These are phyloP conservation scores for Citrus mangshanensis DNA, from an alignment of 345 rosid species.

Conservation along the genomic window DNA sequence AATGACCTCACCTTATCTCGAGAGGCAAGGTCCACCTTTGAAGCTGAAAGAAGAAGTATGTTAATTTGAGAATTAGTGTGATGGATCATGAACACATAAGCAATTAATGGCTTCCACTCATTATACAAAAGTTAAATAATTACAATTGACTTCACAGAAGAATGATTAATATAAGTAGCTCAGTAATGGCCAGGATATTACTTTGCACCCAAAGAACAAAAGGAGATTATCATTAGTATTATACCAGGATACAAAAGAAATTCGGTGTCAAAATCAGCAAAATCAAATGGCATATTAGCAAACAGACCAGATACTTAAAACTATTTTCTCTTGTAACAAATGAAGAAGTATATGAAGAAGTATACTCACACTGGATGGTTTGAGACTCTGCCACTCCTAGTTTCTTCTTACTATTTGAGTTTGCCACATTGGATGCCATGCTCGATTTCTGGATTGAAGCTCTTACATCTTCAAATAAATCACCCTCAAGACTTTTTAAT, in stretches of 20 bases:
- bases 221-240: no score
- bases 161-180: neutral
- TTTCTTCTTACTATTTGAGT: slow-evolving; percentile 31
- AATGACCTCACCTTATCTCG: slow-evolving; percentile 48
- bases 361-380: slow-evolving; percentile 47
- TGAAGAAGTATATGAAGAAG: slow-evolving; percentile 10
- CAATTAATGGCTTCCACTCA: neutral
- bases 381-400: slow-evolving; percentile 21
- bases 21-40: slow-evolving; percentile 32
- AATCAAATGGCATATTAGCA: neutral
- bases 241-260: neutral
- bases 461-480: slow-evolving; percentile 68
- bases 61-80: neutral
- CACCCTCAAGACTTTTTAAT: slow-evolving; percentile 46
- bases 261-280: neutral
- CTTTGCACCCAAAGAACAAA: neutral
- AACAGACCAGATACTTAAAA: neutral
- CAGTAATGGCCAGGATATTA: neutral
- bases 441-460: slow-evolving; percentile 73
- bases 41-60: slow-evolving; percentile 35
- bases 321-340: neutral
- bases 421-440: slow-evolving; percentile 23
- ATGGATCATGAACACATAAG: neutral
- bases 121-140: neutral
- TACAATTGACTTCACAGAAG: neutral